Evolutionary conservation across 1,139 yeast species (phyloP).

Genomic region (Barnettozyma hawaiiensis): DNA sequence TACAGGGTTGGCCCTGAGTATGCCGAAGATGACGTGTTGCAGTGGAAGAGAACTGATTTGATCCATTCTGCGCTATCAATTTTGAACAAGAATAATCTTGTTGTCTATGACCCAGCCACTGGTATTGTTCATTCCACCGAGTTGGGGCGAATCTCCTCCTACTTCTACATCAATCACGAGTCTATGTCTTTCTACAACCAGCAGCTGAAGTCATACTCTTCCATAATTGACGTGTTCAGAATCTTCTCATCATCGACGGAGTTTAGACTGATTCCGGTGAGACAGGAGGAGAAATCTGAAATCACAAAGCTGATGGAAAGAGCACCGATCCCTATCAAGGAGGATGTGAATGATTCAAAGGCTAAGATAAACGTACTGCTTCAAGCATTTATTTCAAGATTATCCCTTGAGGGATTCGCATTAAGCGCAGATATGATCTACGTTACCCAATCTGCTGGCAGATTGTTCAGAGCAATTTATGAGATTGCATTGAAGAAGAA

Average conservation of each 20-base stretch:
- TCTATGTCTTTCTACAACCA: slow-evolving; percentile 63
- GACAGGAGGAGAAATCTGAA: slow-evolving; percentile 85
- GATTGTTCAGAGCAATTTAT: slow-evolving; percentile 78
- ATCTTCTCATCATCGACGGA: slow-evolving; percentile 81
- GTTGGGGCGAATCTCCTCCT: slow-evolving; percentile 80
- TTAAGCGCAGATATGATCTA: slow-evolving; percentile 90
- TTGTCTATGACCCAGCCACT: slow-evolving; percentile 48
- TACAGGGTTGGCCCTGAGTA: slow-evolving; percentile 74
- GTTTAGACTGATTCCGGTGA: slow-evolving; percentile 73
- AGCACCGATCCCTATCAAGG: slow-evolving; percentile 85
- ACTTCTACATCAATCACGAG: slow-evolving; percentile 72
- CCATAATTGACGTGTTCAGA: slow-evolving; percentile 69
- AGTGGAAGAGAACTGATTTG: slow-evolving; percentile 57
- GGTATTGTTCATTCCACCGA: slow-evolving; percentile 60
- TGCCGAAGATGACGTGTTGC: slow-evolving; percentile 43
- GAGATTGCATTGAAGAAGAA: slow-evolving; percentile 68
- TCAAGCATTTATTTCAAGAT: slow-evolving; percentile 77
- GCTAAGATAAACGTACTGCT: slow-evolving; percentile 77
- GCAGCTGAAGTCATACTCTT: slow-evolving; percentile 56
- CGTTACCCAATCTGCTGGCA: slow-evolving; percentile 88
- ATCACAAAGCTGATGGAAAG: slow-evolving; percentile 60
- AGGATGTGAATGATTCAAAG: slow-evolving; percentile 59
- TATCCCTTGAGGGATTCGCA: slow-evolving; percentile 82
- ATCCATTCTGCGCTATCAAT: slow-evolving; percentile 69
- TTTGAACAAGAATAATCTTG: slow-evolving; percentile 49